Base-by-base conservation (phyloP, 371 early-diverging fungal species). In the Zychaea mexicana region DNA sequence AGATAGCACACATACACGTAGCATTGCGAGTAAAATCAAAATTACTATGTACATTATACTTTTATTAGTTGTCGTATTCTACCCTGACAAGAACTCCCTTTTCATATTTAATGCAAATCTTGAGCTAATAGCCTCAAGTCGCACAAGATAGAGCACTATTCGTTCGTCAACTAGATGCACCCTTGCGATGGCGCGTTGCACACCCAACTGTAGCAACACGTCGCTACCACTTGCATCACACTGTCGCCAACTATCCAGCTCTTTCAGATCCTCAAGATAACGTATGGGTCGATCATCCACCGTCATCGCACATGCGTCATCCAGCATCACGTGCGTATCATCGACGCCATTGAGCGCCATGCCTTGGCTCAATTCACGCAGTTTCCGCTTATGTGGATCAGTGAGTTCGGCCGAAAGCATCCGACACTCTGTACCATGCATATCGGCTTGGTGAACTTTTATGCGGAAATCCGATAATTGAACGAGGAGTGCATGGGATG, bases 121-220 rank as follows among this genome's bases (percentile, higher is more conserved):
- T 28, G 81, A 78, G 46, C 80, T 78, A 47, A 84, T 68, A 5
- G 73, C 76, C 60, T 77, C 79, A n/a, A 81, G 69, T 46, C 78
- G 74, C 36, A 81, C 65, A 33, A 70, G 63, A 70, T 68, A 67
- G 28, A 83, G 54, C 13, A 71, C 64, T 22, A 79, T 24, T 55
- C 54, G 62, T 12, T 61, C 62, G 57, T 74, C 65, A 3, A 73
- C 61, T 2, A 75, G 36, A 62, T 74, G 73, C 7, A 81, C 62
- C 32, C 70, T 62, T 33, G 71, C 63, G 26, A 84, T 81, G 6
- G 72, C 70, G 36, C 68, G 55, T 28, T 68, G 60, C 0, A 84
- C 49, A 32, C 65, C 65, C 21, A 78, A 42, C 19, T 65, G 59
- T 22, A 74, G 60, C 57, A 47, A 57, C 53, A 42, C 72, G 71